Conservation (phyloP, 768 basidiomycete genomes). For the Leucosporidium creatinivorum region DNA sequence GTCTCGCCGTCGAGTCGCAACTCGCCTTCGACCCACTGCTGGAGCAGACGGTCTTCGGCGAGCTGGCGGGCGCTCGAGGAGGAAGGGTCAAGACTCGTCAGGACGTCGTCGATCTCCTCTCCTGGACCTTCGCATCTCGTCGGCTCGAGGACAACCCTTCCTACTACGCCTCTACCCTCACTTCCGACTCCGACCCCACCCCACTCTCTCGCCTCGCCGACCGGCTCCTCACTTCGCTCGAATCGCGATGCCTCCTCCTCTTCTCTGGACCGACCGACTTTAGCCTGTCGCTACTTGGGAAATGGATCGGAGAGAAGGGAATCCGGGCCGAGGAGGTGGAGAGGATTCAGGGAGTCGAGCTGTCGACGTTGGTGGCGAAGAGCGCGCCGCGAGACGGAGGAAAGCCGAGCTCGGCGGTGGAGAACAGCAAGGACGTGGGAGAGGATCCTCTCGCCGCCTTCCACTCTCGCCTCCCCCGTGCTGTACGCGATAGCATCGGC, state of each 20-base stretch:
- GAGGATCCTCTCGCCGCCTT: constrained; percentile 6
- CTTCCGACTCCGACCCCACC: constrained; percentile 47
- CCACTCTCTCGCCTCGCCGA: constrained; percentile 68
- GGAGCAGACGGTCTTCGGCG: constrained; percentile 10
- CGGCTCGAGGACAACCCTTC: constrained; percentile 70
- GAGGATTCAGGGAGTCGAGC: no score
- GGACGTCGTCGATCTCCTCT: constrained; percentile 65
- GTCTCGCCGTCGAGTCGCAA: constrained; percentile 79
- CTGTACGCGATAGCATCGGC: constrained; percentile 21
- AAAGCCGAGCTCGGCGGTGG: neutral
- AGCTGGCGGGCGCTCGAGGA: constrained; percentile 35
- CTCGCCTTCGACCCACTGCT: constrained; percentile 47
- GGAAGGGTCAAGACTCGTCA: constrained; percentile 52
- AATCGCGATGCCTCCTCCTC: constrained; percentile 17
- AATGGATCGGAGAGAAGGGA: neutral
- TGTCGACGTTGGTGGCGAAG: neutral
- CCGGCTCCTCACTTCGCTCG: constrained; percentile 35
- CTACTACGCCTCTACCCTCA: constrained; percentile 56
- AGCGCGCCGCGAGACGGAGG: no score
- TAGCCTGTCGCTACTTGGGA: constrained; percentile 5
- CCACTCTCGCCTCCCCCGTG: constrained; percentile 19
- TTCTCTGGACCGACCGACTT: constrained; percentile 11
- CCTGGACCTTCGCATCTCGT: constrained; percentile 70
- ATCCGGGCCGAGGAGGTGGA: constrained; percentile 8
- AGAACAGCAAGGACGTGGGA: neutral